phyloP scores from a whole-genome alignment of 23 red algal species.

The Gracilariopsis chorda region DNA sequence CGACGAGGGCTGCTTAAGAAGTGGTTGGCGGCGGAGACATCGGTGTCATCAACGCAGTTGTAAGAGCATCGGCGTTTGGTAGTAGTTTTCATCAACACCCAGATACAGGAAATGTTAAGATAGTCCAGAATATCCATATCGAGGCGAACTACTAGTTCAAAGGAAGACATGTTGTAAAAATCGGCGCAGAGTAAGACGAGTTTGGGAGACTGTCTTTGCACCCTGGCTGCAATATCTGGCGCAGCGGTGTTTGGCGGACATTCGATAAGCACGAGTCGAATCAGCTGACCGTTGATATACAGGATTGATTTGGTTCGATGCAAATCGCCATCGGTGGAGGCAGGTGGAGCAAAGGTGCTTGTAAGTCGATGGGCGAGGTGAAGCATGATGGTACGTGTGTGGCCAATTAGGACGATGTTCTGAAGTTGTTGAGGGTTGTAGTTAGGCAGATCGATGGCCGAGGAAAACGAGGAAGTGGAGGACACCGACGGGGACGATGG shows the following conservation, averaged over 20 bases:
- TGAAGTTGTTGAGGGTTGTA: background rate
- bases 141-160: constrained; percentile 41
- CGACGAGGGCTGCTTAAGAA: constrained; percentile 50
- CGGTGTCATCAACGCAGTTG: constrained; percentile 48
- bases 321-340: background rate
- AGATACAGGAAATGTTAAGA: constrained; percentile 23
- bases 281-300: constrained; percentile 25
- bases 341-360: constrained; percentile 25
- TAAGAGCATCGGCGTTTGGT: background rate
- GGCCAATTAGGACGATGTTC: constrained; percentile 38
- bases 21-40: constrained; percentile 37
- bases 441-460: constrained; percentile 7
- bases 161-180: constrained; percentile 54
- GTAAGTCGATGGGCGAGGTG: constrained; percentile 24
- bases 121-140: constrained; percentile 70
- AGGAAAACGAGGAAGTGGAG: background rate
- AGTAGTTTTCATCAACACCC: constrained; percentile 45
- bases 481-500: background rate
- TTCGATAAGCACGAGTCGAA: constrained; percentile 61
- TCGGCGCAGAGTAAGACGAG: constrained; percentile 57
- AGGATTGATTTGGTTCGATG: constrained; percentile 14
- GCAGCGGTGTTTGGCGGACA: background rate
- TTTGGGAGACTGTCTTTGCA: constrained; percentile 47
- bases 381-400: constrained; percentile 32
- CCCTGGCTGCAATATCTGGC: constrained; percentile 19